Conservation (phyloP, 1,284 basidiomycete species). For the Ustilago loliicola region DNA sequence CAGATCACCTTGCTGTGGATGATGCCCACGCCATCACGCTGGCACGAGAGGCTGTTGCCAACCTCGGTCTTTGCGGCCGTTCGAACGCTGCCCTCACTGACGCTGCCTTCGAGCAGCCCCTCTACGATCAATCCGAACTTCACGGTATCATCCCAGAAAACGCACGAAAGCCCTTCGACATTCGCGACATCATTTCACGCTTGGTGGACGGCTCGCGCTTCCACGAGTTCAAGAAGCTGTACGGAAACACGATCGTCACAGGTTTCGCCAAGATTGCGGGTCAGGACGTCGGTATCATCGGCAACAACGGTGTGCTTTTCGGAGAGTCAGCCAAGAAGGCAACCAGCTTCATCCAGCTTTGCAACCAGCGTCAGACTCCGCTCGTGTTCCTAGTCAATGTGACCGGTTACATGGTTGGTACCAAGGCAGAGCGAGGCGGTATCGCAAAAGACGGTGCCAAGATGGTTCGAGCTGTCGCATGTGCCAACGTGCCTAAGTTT, state of each 20-base stretch:
- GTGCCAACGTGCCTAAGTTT: slow-evolving; percentile 92
- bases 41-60: slow-evolving; percentile 83
- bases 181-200: slow-evolving; percentile 91
- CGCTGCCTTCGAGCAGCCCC: slow-evolving; percentile 77
- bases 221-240: slow-evolving; percentile 95
- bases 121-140: slow-evolving; percentile 84
- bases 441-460: slow-evolving; percentile 98
- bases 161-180: slow-evolving; percentile 87
- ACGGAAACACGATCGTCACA: slow-evolving; percentile 88
- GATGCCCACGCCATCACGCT: slow-evolving; percentile 90
- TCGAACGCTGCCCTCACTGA: slow-evolving; percentile 22
- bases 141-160: slow-evolving; percentile 93
- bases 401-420: slow-evolving; percentile 91
- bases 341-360: slow-evolving; percentile 93
- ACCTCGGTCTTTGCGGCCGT: slow-evolving; percentile 74
- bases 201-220: slow-evolving; percentile 91
- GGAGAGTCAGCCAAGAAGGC: slow-evolving; percentile 93
- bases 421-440: slow-evolving; percentile 91
- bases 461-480: slow-evolving; percentile 96
- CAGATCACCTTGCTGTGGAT: slow-evolving; percentile 88
- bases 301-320: slow-evolving; percentile 94
- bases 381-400: slow-evolving; percentile 94
- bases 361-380: slow-evolving; percentile 89
- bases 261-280: slow-evolving; percentile 74
- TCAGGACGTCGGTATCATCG: slow-evolving; percentile 76